These are phyloP conservation scores for Melampsora larici-populina DNA, from an alignment of 1,284 basidiomycete species.

Conservation along the genomic window DNA sequence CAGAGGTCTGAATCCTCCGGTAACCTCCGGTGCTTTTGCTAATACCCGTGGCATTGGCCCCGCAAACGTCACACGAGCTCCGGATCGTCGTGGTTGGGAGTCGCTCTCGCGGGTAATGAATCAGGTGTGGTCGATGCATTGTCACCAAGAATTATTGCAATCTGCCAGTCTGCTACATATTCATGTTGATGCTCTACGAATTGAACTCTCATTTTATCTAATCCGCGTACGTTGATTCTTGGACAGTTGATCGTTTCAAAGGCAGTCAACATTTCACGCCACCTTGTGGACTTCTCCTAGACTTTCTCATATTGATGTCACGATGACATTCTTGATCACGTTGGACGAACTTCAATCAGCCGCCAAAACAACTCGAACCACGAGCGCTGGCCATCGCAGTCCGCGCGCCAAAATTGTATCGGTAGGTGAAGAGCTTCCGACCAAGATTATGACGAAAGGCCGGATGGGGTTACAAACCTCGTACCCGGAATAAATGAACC, in stretches of 20 bases:
- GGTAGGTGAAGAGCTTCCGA: not conserved
- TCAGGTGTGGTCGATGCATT: not conserved
- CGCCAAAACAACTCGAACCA: not conserved
- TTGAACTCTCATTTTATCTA: not conserved
- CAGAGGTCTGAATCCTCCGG: not conserved
- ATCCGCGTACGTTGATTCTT: not conserved
- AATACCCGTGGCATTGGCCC: not conserved
- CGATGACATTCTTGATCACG: constrained; percentile 25
- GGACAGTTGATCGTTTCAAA: not conserved
- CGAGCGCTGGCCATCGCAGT: not conserved
- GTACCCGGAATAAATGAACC: not conserved
- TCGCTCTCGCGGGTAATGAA: not conserved
- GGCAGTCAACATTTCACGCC: not conserved
- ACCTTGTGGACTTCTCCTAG: not conserved
- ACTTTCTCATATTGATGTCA: not conserved
- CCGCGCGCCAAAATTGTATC: not conserved
- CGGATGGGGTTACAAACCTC: not conserved
- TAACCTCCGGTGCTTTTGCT: not conserved
- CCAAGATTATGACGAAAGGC: not conserved
- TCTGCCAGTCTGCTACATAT: too few relatives aligned
- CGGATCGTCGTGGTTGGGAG: not conserved
- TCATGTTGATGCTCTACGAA: too few relatives aligned
- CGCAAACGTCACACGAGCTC: not conserved
- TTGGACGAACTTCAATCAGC: constrained; percentile 25
- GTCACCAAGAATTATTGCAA: too few relatives aligned